Conservation (phyloP, 768 basidiomycete species). For the Tephrocybe sp. region DNA sequence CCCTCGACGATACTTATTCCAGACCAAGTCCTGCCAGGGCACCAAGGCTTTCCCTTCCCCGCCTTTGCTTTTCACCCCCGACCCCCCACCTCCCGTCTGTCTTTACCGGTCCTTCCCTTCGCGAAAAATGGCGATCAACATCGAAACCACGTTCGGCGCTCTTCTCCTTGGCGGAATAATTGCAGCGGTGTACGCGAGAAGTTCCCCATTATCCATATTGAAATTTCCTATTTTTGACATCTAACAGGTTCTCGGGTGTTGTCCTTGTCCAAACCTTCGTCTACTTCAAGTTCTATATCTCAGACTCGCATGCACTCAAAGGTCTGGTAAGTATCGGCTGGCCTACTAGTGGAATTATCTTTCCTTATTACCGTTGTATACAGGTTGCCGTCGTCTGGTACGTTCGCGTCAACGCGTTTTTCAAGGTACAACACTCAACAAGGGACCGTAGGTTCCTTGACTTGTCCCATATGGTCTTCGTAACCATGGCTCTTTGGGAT, state of each 20-base stretch:
- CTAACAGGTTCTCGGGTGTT: slow-evolving; percentile 39
- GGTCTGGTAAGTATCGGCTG: slow-evolving; percentile 26
- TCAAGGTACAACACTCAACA: background rate
- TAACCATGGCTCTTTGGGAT: slow-evolving; percentile 36
- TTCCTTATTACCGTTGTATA: background rate
- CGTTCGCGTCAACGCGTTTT: background rate
- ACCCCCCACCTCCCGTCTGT: background rate
- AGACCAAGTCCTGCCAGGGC: background rate
- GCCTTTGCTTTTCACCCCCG: background rate
- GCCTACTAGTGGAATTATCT: background rate
- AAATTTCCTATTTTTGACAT: too few species aligned
- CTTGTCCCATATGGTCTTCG: slow-evolving; percentile 31
- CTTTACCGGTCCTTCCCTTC: background rate
- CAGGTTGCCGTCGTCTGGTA: slow-evolving; percentile 29
- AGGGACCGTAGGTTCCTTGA: slow-evolving; percentile 27
- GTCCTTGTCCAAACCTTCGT: slow-evolving; percentile 36
- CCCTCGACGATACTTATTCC: background rate
- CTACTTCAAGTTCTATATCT: slow-evolving; percentile 38
- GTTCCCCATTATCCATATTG: background rate
- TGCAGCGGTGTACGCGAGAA: slow-evolving; percentile 34
- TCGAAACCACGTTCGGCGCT: slow-evolving; percentile 36
- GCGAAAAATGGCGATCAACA: slow-evolving; percentile 14
- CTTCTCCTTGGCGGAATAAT: slow-evolving; percentile 39
- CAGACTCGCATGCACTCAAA: slow-evolving; percentile 29
- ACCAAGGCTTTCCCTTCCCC: background rate